Evolutionary conservation across 2,329 filamentous ascomycete genomes (phyloP), one percentile per base, ranked within the genome.

Genomic region (Claviceps monticola): DNA sequence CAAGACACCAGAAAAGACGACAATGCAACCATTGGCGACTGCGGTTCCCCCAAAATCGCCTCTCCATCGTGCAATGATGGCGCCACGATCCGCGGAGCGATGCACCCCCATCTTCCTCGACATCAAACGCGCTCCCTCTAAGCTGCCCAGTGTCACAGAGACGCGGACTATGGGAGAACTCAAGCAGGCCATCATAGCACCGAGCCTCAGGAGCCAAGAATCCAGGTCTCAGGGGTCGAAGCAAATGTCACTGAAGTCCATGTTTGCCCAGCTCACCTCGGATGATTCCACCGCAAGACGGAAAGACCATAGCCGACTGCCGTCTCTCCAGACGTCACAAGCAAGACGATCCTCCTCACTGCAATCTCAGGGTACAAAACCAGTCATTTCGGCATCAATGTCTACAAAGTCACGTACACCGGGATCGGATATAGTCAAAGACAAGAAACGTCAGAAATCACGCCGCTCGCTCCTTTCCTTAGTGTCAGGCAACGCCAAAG

Each of bases 121-220:
- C n/a, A 36, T 44, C 48, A 34, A 49, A 19, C 17, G 29, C 19
- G 16, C 45, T 3, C 39, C 51, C 8, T 34, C 45, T 4, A 53
- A 51, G 16, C n/a, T 9, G 21, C 45, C 26, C 6, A 50, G 16
- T 7, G 23, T 36, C 9, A 46, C 46, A 38, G 48, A 51, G 9
- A 53, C 37, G 41, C 53, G 53, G 26, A 51, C 53, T 6, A 55
- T 53, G 53, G 45, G 51, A 23, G 51, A 55, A 3, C 19, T 55
- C 36, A 55, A 53, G 41, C 48, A 53, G 26, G 53, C 53, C 8
- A 39, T 55, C 7, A 51, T 49, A 43, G 48, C 48, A n/a, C 53
- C 53, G n/a, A 26, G 36, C n/a, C 11, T 9, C 11, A 50, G 39
- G 16, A 23, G 21, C 17, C 45, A 50, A 29, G 51, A 43, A 21